Conservation (phyloP, 352 stramenopile genomes). For the Pythium chondricola region DNA sequence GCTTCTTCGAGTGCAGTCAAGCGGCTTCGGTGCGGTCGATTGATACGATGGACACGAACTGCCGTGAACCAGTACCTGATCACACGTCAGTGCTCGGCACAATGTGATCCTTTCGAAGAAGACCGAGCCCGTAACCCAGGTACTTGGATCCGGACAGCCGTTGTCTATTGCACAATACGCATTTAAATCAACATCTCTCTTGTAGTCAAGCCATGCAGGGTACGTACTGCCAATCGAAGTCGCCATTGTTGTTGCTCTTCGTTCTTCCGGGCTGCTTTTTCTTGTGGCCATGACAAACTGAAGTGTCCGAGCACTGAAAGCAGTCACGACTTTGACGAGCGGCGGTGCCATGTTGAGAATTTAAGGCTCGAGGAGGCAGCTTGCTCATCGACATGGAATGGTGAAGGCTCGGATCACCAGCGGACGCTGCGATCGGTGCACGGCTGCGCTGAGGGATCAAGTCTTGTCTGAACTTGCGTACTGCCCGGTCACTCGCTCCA, state of each 20-base stretch:
- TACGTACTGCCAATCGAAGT: slow-evolving; percentile 7
- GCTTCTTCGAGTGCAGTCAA: no score
- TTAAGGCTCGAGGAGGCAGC: no score
- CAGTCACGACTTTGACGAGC: slow-evolving; percentile 42
- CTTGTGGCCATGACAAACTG: background rate
- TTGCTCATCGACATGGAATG: no score
- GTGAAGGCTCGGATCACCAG: slow-evolving; percentile 13
- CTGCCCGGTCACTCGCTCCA: slow-evolving; percentile 45
- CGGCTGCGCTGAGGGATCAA: slow-evolving; percentile 58
- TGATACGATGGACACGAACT: no score
- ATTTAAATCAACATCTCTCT: background rate
- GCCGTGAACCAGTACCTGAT: no score
- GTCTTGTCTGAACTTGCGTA: slow-evolving; percentile 63
- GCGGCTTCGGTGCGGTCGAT: no score
- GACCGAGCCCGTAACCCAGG: slow-evolving; percentile 58
- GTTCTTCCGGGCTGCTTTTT: background rate
- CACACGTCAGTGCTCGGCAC: slow-evolving; percentile 33
- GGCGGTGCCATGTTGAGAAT: background rate
- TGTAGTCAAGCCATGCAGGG: background rate
- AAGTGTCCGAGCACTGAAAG: slow-evolving; percentile 56
- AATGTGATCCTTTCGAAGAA: slow-evolving; percentile 76
- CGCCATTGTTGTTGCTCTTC: slow-evolving; percentile 10
- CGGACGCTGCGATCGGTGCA: slow-evolving; percentile 31
- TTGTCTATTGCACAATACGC: slow-evolving; percentile 21
- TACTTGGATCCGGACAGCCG: slow-evolving; percentile 58